These are phyloP conservation scores for Skeletonema marinoi DNA, from an alignment of 108 stramenopile genomes.

Conservation along the genomic window DNA sequence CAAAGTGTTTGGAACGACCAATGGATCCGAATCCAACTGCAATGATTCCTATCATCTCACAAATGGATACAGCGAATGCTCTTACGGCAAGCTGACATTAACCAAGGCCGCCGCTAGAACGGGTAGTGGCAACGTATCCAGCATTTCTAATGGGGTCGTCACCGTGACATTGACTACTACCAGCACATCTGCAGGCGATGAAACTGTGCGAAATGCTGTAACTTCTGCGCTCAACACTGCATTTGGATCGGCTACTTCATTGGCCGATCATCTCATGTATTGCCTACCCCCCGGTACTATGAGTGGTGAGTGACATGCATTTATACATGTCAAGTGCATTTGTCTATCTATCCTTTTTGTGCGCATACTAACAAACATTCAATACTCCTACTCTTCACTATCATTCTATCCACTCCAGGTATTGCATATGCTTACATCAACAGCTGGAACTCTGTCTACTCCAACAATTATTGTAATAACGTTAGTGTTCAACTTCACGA, in stretches of 20 bases:
- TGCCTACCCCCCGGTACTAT: conserved; percentile 57
- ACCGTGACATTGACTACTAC: neutral
- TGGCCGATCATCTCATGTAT: conserved; percentile 63
- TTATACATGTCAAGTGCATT: neutral
- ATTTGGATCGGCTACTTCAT: conserved; percentile 25
- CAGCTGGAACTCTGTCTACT: conserved; percentile 32
- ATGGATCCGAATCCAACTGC: neutral
- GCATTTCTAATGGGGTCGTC: conserved; percentile 21
- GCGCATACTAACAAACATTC: neutral
- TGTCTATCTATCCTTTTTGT: neutral
- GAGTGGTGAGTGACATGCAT: conserved; percentile 10
- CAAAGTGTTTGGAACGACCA: conserved; percentile 39
- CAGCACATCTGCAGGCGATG: neutral
- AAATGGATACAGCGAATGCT: conserved; percentile 36
- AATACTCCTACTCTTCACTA: neutral
- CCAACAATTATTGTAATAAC: conserved; percentile 23
- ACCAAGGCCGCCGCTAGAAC: conserved; percentile 10
- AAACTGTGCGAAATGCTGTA: conserved; percentile 3
- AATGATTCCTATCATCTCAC: conserved; percentile 33
- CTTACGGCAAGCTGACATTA: conserved; percentile 16
- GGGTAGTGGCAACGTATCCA: neutral
- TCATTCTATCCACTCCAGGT: neutral
- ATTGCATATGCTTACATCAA: conserved; percentile 39
- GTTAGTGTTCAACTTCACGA: conserved; percentile 16
- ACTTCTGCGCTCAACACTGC: conserved; percentile 18